Base-by-base conservation (phyloP, 495 filamentous ascomycete genomes). In the Penicillium arizonense region DNA sequence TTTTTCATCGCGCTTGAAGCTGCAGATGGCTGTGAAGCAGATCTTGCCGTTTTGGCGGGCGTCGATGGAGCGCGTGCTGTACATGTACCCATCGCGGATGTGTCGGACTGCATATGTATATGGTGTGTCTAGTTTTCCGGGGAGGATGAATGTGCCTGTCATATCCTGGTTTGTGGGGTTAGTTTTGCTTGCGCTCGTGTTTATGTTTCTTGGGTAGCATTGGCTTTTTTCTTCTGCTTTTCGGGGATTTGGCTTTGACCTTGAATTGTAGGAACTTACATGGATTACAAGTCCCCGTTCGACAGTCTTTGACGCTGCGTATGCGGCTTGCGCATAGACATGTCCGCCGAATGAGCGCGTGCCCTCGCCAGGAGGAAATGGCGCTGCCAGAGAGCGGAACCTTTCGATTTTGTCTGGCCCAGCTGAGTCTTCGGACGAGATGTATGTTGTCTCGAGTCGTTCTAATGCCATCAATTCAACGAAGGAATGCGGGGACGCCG, bases 111-210 rank as follows among this genome's bases (percentile, higher is more conserved):
- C 67, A 67, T 86, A 88, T 44, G 84, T 64, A 61, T 83, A 89
- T 4, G 85, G 84, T 2, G 79, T 70, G 55, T 81, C 73, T 1
- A 65, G 40, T 9, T 59, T 56, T 6, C 83, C 86, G 4, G 66
- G 62, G 1, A 81, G 66, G n/a, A 84, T 82, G 62, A 90, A 90
- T 67, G 75, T 83, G 4, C 86, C 86, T 23, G 85, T 80, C 49
- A 88, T 82, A 44, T 84, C 79, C 86, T 89, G 50, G 37, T 35
- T 14, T 10, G 8, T 26, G 11, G 20, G n/a, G 34, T 62, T 32
- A 57, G 49, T 43, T 50, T 75, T 47, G 70, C 9, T 26, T 32
- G 21, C 7, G 5, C 0, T 10, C 5, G 1, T 30, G 28, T 30
- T 7, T 30, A 9, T 30, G 28, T 30, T 30, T 30, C 9, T 9